Evolutionary conservation across 208 protist genomes (phyloP).

Genomic region (Trypanosoma vivax): DNA sequence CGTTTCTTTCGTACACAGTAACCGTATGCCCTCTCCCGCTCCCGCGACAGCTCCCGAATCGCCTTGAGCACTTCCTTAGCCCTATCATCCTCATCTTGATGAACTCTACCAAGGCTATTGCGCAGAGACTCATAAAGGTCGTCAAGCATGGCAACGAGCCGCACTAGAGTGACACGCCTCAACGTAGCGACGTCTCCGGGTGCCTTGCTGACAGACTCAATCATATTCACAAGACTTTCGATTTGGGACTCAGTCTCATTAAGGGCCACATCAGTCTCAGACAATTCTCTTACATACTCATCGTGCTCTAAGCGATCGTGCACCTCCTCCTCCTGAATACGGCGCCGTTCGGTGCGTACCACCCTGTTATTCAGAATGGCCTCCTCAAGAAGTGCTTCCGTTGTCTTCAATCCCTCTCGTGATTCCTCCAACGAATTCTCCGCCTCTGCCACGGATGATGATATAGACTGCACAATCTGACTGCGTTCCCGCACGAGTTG

Average conservation of each 20-base stretch:
- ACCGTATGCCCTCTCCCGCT: constrained; percentile 54
- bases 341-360: constrained; percentile 25
- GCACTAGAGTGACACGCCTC: constrained; percentile 54
- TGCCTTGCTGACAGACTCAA: constrained; percentile 34
- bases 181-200: constrained; percentile 28
- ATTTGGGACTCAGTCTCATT: constrained; percentile 41
- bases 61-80: constrained; percentile 64
- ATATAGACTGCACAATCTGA: constrained; percentile 10
- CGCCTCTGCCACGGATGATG: constrained; percentile 14
- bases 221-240: constrained; percentile 27
- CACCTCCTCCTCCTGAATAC: neutral
- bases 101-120: constrained; percentile 45
- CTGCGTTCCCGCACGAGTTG: constrained; percentile 13
- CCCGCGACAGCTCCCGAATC: constrained; percentile 68
- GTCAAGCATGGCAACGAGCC: constrained; percentile 72
- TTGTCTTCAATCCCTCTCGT: constrained; percentile 16
- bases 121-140: constrained; percentile 55
- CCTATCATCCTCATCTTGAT: constrained; percentile 40
- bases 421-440: constrained; percentile 17
- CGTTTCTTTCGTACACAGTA: constrained; percentile 58
- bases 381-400: constrained; percentile 15
- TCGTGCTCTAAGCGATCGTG: constrained; percentile 30
- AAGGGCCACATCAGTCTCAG: constrained; percentile 35
- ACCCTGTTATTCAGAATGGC: constrained; percentile 27
- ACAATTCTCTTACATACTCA: constrained; percentile 54